Evolutionary conservation across 148 eudicot genomes (phyloP).

Genomic region (Camellia granthamiana): DNA sequence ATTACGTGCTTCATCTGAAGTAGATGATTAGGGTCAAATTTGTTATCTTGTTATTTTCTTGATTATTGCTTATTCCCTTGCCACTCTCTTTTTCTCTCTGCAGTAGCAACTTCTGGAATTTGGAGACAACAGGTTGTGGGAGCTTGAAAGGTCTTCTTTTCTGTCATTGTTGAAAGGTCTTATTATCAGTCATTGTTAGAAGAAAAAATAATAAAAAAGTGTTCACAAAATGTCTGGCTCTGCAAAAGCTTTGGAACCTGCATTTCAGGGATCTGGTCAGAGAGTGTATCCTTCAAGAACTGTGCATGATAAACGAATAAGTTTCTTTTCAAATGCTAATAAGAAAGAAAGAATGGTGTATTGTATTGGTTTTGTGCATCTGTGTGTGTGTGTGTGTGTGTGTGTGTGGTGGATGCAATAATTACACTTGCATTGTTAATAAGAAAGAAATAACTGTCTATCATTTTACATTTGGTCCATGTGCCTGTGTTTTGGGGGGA

Average conservation of each 20-base stretch:
- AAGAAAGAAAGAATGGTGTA: neutral
- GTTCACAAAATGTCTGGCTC: constrained; percentile 57
- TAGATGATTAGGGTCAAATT: neutral
- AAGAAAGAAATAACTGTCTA: no score
- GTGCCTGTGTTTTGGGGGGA: no score
- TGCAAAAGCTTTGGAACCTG: constrained; percentile 86
- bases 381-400: neutral
- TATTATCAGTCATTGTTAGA: neutral
- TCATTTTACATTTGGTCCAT: neutral
- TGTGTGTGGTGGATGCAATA: neutral
- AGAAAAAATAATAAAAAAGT: constrained; percentile 11
- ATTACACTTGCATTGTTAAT: neutral
- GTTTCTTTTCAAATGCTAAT: neutral
- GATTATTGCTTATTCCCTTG: neutral
- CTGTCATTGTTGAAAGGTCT: neutral
- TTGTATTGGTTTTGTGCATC: neutral
- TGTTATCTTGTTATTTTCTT: neutral
- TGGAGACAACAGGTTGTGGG: constrained; percentile 10
- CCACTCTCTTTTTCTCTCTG: constrained; percentile 1
- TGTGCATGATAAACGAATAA: constrained; percentile 5
- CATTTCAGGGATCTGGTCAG: constrained; percentile 89
- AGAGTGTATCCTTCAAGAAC: constrained; percentile 71
- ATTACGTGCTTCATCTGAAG: neutral
- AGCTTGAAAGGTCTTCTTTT: constrained; percentile 9
- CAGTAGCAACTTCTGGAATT: constrained; percentile 4